A percentile compares a stretch with the other conserved stretches of the same genome.
Conservation (phyloP, 2,329 filamentous ascomycete species). For the Pezicula radicicola region DNA sequence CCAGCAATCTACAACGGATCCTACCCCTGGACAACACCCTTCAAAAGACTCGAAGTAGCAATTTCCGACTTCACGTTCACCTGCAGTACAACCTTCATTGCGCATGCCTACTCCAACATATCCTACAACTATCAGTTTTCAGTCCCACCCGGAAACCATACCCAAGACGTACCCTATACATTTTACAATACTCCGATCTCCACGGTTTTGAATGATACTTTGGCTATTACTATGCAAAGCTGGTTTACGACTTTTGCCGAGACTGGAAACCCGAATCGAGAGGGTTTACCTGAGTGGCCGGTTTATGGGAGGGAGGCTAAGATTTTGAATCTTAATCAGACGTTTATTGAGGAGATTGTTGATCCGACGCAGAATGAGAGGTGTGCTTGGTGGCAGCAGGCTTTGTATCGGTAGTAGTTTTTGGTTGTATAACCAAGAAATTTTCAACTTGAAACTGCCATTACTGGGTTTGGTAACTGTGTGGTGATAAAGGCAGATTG, state of each 20-base stretch:
- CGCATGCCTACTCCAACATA: slow-evolving; percentile 38
- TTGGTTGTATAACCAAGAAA: neutral
- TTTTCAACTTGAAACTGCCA: too few species aligned
- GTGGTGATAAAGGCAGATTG: too few species aligned
- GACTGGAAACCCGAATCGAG: slow-evolving; percentile 22
- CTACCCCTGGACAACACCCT: slow-evolving; percentile 27
- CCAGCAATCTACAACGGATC: slow-evolving; percentile 2
- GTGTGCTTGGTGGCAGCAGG: neutral
- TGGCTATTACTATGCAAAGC: slow-evolving; percentile 28
- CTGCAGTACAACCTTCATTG: slow-evolving; percentile 48
- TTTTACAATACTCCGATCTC: slow-evolving; percentile 35
- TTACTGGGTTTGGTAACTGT: too few species aligned
- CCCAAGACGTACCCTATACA: slow-evolving; percentile 43
- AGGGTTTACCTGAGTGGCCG: neutral
- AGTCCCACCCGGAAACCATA: slow-evolving; percentile 47
- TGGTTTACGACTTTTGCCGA: slow-evolving; percentile 28
- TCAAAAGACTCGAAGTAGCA: slow-evolving; percentile 37
- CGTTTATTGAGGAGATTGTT: neutral
- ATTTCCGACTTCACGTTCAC: slow-evolving; percentile 40
- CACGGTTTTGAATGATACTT: slow-evolving; percentile 8
- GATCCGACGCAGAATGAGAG: neutral
- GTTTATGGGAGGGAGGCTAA: neutral
- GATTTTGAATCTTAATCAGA: neutral
- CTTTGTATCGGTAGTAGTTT: neutral
- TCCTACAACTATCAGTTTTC: slow-evolving; percentile 50